Percentiles rank a stretch among this genome's conserved stretches.
Conservation (phyloP, 306 rosid species). For the Vigna mungo region DNA sequence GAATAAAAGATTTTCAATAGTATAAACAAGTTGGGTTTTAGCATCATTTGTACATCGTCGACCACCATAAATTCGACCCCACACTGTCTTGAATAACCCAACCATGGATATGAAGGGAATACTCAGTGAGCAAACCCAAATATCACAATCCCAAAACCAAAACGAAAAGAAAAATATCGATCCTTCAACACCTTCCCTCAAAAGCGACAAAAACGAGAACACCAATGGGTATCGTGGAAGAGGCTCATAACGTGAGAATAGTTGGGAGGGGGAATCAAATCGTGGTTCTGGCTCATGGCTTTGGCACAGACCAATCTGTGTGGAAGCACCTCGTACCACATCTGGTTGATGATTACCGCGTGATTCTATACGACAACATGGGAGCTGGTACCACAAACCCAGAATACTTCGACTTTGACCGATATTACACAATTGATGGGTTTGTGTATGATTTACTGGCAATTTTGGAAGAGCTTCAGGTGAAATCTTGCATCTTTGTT, state of each 20-base stretch:
- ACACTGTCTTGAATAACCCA: constrained; percentile 14
- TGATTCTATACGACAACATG: constrained; percentile 71
- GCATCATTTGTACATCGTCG: constrained; percentile 10
- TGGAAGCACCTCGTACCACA: constrained; percentile 81
- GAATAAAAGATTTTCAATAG: too few relatives aligned
- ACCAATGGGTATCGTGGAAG: constrained; percentile 61
- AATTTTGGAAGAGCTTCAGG: constrained; percentile 61
- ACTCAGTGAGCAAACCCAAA: neutral
- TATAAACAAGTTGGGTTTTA: constrained; percentile 4
- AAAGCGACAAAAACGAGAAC: too few relatives aligned
- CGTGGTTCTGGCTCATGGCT: constrained; percentile 68
- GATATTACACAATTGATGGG: constrained; percentile 65
- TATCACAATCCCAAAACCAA: neutral
- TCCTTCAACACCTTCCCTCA: too few relatives aligned
- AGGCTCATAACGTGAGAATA: constrained; percentile 74
- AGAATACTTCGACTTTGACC: constrained; percentile 68
- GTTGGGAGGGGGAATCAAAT: constrained; percentile 53
- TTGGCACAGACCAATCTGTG: constrained; percentile 82
- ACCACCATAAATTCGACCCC: constrained; percentile 35
- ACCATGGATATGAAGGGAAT: neutral
- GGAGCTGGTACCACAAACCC: constrained; percentile 82
- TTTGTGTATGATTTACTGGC: constrained; percentile 63
- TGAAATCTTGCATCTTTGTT: constrained; percentile 63
- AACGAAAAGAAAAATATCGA: neutral
- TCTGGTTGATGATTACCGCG: constrained; percentile 58